Percentiles rank a stretch among this genome's conserved stretches.
phyloP scores from a whole-genome alignment of 83 land plant genomes.

The Picea abies region DNA sequence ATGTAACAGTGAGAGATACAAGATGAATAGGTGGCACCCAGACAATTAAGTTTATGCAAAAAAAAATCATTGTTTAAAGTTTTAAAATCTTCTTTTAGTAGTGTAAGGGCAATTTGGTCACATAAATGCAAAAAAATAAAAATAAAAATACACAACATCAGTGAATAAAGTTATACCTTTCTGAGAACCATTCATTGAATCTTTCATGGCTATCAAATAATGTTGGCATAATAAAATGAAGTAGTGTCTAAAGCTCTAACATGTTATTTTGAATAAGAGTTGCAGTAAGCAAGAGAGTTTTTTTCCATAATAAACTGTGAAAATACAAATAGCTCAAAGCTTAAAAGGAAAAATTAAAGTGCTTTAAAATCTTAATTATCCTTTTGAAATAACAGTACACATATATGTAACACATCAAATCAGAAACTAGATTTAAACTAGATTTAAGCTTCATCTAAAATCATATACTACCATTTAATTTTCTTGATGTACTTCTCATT shows the following conservation, averaged over 20 bases:
- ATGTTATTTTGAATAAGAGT: slow-evolving; percentile 98
- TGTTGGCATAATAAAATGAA: slow-evolving; percentile 99
- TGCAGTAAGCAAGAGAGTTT: slow-evolving; percentile 90
- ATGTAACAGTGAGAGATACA: no score
- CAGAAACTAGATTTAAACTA: not conserved
- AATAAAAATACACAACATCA: no score
- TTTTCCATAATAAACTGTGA: slow-evolving; percentile 92
- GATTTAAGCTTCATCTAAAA: slow-evolving; percentile 68
- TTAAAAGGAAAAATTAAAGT: no score
- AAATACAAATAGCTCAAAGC: not conserved
- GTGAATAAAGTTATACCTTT: slow-evolving; percentile 60
- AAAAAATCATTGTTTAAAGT: no score
- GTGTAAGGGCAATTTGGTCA: no score
- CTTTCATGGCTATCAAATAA: slow-evolving; percentile 99
- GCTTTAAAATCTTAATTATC: not conserved
- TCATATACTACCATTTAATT: no score
- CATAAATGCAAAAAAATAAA: no score
- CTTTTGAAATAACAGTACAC: not conserved
- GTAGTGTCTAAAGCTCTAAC: slow-evolving; percentile 98
- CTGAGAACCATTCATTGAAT: slow-evolving; percentile 99
- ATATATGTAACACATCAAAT: not conserved
- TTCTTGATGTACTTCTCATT: slow-evolving; percentile 81
- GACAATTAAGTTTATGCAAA: no score
- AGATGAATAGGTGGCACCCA: no score
- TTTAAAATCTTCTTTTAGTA: no score